Percentiles rank a stretch among this genome's conserved stretches.
Evolutionary conservation across 2,329 filamentous ascomycete species (phyloP).

Genomic region (Trichoderma koningiopsis): DNA sequence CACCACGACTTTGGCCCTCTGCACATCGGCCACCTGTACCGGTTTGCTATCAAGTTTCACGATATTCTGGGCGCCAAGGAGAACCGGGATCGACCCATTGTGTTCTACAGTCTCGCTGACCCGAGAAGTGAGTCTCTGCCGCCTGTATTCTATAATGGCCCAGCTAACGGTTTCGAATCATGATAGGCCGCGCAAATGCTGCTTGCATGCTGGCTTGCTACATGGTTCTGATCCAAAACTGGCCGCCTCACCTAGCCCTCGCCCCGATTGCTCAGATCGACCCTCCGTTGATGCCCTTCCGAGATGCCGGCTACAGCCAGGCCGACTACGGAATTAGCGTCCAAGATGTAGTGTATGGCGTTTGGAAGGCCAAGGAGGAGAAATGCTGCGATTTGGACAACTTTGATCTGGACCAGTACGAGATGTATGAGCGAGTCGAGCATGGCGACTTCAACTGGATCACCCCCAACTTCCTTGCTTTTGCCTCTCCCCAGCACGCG

Average conservation of each 20-base stretch:
- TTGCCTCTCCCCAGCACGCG: slow-evolving; percentile 88
- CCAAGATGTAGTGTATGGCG: slow-evolving; percentile 96
- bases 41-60: slow-evolving; percentile 94
- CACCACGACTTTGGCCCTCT: slow-evolving; percentile 97
- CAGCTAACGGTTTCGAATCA: not conserved
- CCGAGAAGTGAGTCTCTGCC: slow-evolving; percentile 70
- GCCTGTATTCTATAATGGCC: not conserved
- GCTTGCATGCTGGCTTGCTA: slow-evolving; percentile 95
- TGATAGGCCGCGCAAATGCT: slow-evolving; percentile 82
- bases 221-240: slow-evolving; percentile 97
- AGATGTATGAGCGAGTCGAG: slow-evolving; percentile 92
- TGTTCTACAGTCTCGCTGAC: slow-evolving; percentile 94
- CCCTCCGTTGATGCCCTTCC: slow-evolving; percentile 97
- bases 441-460: slow-evolving; percentile 99
- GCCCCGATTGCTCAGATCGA: slow-evolving; percentile 96
- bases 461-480: slow-evolving; percentile 90
- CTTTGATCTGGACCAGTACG: slow-evolving; percentile 96
- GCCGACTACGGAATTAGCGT: slow-evolving; percentile 95
- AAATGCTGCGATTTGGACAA: slow-evolving; percentile 87
- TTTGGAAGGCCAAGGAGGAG: slow-evolving; percentile 98
- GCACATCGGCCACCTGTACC: slow-evolving; percentile 95
- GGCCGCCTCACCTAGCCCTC: slow-evolving; percentile 93
- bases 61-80: slow-evolving; percentile 90
- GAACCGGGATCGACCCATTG: slow-evolving; percentile 85
- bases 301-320: slow-evolving; percentile 97